Evolutionary conservation across 1,284 basidiomycete species (phyloP).

Genomic region (Tilletia caries): DNA sequence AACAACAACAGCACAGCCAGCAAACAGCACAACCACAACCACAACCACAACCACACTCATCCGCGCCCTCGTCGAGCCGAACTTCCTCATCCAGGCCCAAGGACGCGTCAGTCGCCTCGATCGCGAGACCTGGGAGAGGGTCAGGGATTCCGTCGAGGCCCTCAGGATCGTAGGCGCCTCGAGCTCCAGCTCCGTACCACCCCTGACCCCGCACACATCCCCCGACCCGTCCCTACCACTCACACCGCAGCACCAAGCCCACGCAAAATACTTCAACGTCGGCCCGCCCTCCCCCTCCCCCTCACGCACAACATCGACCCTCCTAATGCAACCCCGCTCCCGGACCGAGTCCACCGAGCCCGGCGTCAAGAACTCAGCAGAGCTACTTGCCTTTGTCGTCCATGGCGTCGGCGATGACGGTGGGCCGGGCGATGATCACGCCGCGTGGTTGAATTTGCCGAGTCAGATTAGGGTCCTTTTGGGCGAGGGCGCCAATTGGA

Average conservation of each 20-base stretch:
- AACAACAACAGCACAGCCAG: not conserved
- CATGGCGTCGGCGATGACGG: constrained; percentile 1
- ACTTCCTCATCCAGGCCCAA: constrained; percentile 28
- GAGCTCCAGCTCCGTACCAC: constrained; percentile 1
- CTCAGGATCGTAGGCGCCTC: constrained; percentile 29
- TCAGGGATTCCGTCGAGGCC: constrained; percentile 29
- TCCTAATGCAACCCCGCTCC: constrained; percentile 25
- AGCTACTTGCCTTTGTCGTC: constrained; percentile 1
- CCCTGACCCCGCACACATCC: not conserved
- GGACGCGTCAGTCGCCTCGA: constrained; percentile 21
- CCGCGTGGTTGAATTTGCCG: not conserved
- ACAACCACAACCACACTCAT: not conserved
- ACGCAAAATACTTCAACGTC: constrained; percentile 27
- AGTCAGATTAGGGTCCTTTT: not conserved
- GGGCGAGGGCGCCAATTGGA: not conserved
- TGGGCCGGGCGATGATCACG: not conserved
- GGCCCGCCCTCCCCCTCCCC: constrained; percentile 15
- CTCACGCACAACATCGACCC: constrained; percentile 10
- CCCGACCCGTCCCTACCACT: not conserved
- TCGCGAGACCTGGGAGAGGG: constrained; percentile 27
- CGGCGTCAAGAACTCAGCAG: not conserved
- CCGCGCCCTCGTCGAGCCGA: constrained; percentile 31
- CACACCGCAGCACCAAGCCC: not conserved
- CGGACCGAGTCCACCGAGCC: constrained; percentile 11
- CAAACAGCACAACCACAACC: too few relatives aligned